Percentiles rank a stretch among this genome's conserved stretches.
Conservation (phyloP, 805 yeast genomes). For the Clavispora asparagi region DNA sequence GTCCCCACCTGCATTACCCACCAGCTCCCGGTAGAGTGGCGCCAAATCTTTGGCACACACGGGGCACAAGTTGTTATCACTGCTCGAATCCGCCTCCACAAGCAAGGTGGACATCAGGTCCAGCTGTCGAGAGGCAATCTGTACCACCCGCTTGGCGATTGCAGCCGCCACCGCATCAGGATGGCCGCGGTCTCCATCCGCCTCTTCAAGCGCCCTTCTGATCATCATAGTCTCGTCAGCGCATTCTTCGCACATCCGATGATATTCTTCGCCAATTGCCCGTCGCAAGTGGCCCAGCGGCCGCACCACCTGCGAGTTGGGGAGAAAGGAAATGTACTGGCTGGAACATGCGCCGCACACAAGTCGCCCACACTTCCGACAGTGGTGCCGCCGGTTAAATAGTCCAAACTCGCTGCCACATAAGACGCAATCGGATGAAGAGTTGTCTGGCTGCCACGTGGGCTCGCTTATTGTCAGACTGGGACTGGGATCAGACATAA, state of each 20-base stretch:
- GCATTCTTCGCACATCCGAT: conserved; percentile 74
- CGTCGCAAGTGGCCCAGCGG: conserved; percentile 11
- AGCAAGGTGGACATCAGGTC: conserved; percentile 17
- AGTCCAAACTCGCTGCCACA: conserved; percentile 53
- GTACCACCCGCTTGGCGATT: conserved; percentile 16
- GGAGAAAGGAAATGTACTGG: conserved; percentile 33
- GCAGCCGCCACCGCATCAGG: conserved; percentile 7
- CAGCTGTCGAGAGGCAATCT: conserved; percentile 15
- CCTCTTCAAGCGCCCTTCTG: conserved; percentile 13
- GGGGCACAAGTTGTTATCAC: conserved; percentile 37
- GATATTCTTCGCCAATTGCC: conserved; percentile 21
- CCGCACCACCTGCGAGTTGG: conserved; percentile 15
- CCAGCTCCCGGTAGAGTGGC: conserved; percentile 15
- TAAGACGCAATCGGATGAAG: conserved; percentile 45
- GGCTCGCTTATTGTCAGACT: not conserved
- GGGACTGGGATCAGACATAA: not conserved
- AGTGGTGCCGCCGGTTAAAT: conserved; percentile 75
- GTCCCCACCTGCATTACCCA: conserved; percentile 9
- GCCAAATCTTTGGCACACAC: conserved; percentile 34
- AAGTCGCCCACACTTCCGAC: conserved; percentile 75
- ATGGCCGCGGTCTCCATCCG: conserved; percentile 2
- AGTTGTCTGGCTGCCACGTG: conserved; percentile 69
- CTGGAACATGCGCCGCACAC: conserved; percentile 69
- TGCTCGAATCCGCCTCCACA: conserved; percentile 16
- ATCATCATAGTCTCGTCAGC: conserved; percentile 43